Base-by-base conservation (phyloP, 371 early-diverging fungal species). In the Funneliformis caledonium region DNA sequence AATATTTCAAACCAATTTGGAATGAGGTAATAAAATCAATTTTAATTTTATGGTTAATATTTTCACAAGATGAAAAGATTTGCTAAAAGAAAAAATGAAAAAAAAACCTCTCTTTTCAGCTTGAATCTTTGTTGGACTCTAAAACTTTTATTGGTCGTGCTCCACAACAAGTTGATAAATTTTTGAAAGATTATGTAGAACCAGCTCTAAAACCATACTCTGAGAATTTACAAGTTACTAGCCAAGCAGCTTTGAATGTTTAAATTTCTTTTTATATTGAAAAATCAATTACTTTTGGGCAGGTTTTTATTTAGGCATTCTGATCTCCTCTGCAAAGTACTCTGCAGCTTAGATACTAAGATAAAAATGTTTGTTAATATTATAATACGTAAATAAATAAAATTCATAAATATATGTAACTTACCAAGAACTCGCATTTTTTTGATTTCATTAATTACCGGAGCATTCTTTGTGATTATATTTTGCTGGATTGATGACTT, bases 81-180 rank as follows among this genome's bases (percentile, higher is more conserved):
- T 64, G 11, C 31, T 31, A 73, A 26, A 64, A 56, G 76, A 74
- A 81, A 69, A 47, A 50, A 68, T 22, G 19, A 10, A 56, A 56
- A 48, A 45, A 50, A 11, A 43, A 47, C 26, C 9, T 48, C 56
- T 43, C 14, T 52, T 26, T 61, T 26, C 85, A 93, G 80, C 88
- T 98, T 69, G 94, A 95, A 56, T 56, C 83, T 7, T 88, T 98
- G 50, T 88, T 98, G 84, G 95, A 97, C 72, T 97, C 98, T 7
- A 88, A 90, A 48, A 97, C 98, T 11, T 98, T 98, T 83, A 92
- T 95, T 80, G 99, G 99, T 48, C 91, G 98, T 80, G 98, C 99
- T 47, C 97, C 97, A 26, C 92, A 96, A 87, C 98, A 98, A 88
- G 97, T 97, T 37, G 95, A 92, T 75, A 86, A 86, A 73, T 98